Evolutionary conservation across 805 yeast species (phyloP).

Genomic region (Wickerhamiella dianesei): DNA sequence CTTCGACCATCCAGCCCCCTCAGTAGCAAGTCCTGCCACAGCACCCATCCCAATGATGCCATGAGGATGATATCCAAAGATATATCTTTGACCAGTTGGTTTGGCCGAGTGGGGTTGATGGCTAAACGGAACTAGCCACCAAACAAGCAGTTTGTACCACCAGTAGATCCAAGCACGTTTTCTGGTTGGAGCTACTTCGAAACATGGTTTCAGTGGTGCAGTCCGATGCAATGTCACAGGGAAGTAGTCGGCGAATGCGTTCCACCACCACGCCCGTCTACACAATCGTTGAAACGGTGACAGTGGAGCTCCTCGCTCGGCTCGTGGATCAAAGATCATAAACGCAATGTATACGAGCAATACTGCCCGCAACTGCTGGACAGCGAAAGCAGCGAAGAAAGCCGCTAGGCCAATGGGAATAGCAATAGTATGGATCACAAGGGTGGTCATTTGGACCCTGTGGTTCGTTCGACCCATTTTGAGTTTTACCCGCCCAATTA

Average conservation of each 20-base stretch:
- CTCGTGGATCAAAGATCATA: slow-evolving; percentile 47
- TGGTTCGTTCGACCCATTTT: slow-evolving; percentile 22
- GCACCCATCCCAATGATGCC: slow-evolving; percentile 91
- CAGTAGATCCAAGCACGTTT: background rate
- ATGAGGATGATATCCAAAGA: slow-evolving; percentile 93
- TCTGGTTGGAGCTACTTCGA: slow-evolving; percentile 17
- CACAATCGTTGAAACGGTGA: slow-evolving; percentile 43
- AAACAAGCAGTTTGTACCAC: slow-evolving; percentile 2
- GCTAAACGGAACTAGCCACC: slow-evolving; percentile 13
- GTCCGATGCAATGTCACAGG: slow-evolving; percentile 65
- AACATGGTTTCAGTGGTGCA: slow-evolving; percentile 59
- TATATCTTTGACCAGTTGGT: slow-evolving; percentile 37
- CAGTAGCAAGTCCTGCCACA: slow-evolving; percentile 70
- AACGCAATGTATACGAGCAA: slow-evolving; percentile 49
- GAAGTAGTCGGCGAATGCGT: slow-evolving; percentile 60
- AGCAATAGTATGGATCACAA: slow-evolving; percentile 61
- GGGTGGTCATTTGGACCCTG: slow-evolving; percentile 52
- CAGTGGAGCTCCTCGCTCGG: slow-evolving; percentile 58
- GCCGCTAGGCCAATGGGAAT: slow-evolving; percentile 36
- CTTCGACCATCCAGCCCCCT: slow-evolving; percentile 56
- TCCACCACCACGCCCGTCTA: slow-evolving; percentile 49
- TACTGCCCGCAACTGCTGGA: slow-evolving; percentile 54
- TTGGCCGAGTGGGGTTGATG: slow-evolving; percentile 18
- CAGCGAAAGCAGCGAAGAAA: slow-evolving; percentile 45
- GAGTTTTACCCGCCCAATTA: background rate